These are phyloP conservation scores for Leucocoprinus birnbaumii DNA, from an alignment of 768 basidiomycete genomes.

Conservation along the genomic window DNA sequence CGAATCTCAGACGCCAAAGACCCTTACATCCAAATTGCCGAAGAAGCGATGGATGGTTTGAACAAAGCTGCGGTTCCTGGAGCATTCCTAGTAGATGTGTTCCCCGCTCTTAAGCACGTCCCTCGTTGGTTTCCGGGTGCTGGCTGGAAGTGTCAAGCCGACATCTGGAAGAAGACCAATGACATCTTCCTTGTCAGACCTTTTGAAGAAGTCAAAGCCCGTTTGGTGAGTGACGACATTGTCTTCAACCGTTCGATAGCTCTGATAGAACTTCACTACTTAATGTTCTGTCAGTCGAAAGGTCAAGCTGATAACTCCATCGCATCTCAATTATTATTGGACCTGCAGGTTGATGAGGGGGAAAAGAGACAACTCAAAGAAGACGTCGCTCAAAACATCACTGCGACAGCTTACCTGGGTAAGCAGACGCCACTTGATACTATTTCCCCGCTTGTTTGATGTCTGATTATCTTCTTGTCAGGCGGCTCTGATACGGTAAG, in stretches of 20 bases:
- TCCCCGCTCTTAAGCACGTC: conserved; percentile 24
- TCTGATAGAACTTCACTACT: neutral
- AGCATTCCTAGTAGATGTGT: conserved; percentile 14
- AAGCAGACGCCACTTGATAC: conserved; percentile 3
- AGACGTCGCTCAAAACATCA: conserved; percentile 4
- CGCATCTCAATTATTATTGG: conserved; percentile 1
- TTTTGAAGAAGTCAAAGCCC: conserved; percentile 9
- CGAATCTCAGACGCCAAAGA: conserved; percentile 28
- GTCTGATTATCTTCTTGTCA: conserved; percentile 7
- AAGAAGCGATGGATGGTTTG: conserved; percentile 24
- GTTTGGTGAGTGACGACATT: neutral
- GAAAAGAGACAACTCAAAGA: neutral
- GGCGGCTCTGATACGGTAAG: conserved; percentile 38
- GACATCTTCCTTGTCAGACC: conserved; percentile 1
- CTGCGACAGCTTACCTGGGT: conserved; percentile 29
- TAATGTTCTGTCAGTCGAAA: neutral
- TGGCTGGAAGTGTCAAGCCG: conserved; percentile 24
- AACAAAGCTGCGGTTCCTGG: conserved; percentile 20
- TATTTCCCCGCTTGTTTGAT: neutral
- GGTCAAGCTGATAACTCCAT: neutral
- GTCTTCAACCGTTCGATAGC: neutral
- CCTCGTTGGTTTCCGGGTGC: conserved; percentile 38
- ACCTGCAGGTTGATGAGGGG: neutral
- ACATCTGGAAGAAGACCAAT: conserved; percentile 1
- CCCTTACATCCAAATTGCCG: conserved; percentile 29